These are phyloP conservation scores for Asterophora lycoperdoides DNA, from an alignment of 768 basidiomycete species.

Conservation along the genomic window DNA sequence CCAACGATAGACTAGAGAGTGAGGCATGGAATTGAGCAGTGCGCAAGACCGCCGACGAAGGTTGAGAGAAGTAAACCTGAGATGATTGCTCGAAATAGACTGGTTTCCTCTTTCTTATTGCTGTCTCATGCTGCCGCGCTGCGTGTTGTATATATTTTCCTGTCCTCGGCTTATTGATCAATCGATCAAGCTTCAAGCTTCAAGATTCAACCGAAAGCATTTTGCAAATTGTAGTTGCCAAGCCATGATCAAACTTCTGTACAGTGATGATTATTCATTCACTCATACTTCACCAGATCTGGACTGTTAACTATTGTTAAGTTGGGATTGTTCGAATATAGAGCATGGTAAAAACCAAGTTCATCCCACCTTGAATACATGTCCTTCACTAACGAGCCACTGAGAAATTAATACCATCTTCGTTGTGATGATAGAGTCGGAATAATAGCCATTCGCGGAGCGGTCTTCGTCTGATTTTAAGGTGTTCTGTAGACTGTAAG, in stretches of 20 bases:
- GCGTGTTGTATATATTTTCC: no score
- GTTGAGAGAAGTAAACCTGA: constrained; percentile 43
- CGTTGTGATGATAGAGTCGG: constrained; percentile 71
- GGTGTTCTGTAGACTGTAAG: constrained; percentile 33
- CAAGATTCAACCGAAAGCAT: constrained; percentile 36
- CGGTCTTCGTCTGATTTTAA: not conserved
- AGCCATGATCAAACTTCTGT: no score
- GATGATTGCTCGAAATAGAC: constrained; percentile 57
- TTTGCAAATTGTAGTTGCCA: constrained; percentile 54
- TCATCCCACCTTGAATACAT: constrained; percentile 41
- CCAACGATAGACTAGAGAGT: not conserved
- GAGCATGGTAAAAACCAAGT: constrained; percentile 64
- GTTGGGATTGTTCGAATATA: constrained; percentile 64
- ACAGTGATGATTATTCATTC: constrained; percentile 2
- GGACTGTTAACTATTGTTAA: constrained; percentile 64
- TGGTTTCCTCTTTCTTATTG: constrained; percentile 69
- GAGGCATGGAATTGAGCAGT: constrained; percentile 10
- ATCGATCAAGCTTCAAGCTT: no score
- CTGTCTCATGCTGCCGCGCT: constrained; percentile 55
- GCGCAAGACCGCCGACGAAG: constrained; percentile 13
- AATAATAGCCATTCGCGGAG: constrained; percentile 54
- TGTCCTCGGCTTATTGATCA: constrained; percentile 7
- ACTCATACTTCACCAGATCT: constrained; percentile 40
- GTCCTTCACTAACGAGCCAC: constrained; percentile 7
- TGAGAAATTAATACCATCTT: constrained; percentile 66